Base-by-base conservation (phyloP, 352 stramenopile species). In the Pythium volutum region DNA sequence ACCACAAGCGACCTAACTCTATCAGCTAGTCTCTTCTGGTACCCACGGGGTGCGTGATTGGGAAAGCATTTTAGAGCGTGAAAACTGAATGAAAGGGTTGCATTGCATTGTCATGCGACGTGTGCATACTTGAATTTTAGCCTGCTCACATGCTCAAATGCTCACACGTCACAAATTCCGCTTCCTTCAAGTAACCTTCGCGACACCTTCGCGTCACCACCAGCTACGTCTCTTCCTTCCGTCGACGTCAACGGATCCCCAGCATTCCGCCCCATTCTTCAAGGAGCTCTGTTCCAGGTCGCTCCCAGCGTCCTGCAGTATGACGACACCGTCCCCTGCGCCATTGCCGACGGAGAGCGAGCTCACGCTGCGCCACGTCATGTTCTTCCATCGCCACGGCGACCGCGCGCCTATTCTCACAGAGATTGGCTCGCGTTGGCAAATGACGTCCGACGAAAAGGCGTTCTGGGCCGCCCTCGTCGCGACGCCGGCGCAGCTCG, bases 351-450 rank as follows among this genome's bases (percentile, higher is more conserved):
- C 48, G 11, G 52, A 45, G 34, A 58, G 56, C 60, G 66, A 76
- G 43, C 68, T 93, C 31, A 56, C 68, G 50, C 64, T 93, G 57
- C 73, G 71, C 39, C 83, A 95, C 62, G 85, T 89, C 59, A 67
- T 95, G 51, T 67, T 92, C 29, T 88, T 92, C 65, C 83, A 93
- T 55, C 85, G 85, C 55, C 85, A 93, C 53, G 85, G 85, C 51
- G 85, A 95, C 63, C 81, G 85, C 46, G 79, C 83, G 53, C 85
- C 85, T 6, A 76, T 95, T 54, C 71, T 92, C 36, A 80, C 77
- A 26, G 61, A 71, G 25, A 77, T 89, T 41, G 77, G 80, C 29
- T 60, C 67, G 15, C 84, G 85, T 48, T 75, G 81, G 60, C 45
- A 64, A 31, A 77, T 79, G 64, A 85, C 77, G 29, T 55, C 65